Evolutionary conservation across 2,329 filamentous ascomycete species (phyloP).

Genomic region (Ophiostoma quercus): DNA sequence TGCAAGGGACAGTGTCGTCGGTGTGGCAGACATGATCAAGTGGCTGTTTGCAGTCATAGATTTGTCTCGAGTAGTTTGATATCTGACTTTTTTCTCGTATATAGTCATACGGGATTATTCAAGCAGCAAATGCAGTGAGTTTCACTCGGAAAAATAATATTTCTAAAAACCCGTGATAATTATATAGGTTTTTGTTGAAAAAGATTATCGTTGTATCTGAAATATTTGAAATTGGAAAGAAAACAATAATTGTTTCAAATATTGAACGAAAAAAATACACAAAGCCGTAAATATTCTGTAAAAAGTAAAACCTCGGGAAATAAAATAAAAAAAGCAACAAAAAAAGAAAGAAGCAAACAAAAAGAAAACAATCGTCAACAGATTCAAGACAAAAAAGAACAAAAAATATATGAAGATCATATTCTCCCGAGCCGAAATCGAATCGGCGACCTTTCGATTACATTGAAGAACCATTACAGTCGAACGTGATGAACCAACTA

Average conservation of each 20-base stretch:
- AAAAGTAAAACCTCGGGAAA: neutral
- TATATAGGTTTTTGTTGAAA: too few species aligned
- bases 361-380: neutral
- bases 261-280: neutral
- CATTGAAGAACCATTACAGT: slow-evolving; percentile 16
- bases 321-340: neutral
- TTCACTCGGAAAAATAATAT: too few species aligned
- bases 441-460: slow-evolving; percentile 17
- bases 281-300: neutral
- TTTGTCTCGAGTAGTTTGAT: neutral
- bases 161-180: too few species aligned
- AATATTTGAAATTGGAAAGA: neutral
- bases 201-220: too few species aligned
- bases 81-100: neutral
- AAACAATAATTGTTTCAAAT: neutral
- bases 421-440: slow-evolving; percentile 16
- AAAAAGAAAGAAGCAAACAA: neutral
- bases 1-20: neutral
- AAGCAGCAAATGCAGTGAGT: too few species aligned
- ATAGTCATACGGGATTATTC: too few species aligned
- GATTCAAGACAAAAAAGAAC: neutral
- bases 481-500: slow-evolving; percentile 17
- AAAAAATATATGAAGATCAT: slow-evolving; percentile 8
- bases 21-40: neutral
- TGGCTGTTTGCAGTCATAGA: neutral